Conservation (phyloP, 305 asterid genomes). For the Coffea humblotiana region DNA sequence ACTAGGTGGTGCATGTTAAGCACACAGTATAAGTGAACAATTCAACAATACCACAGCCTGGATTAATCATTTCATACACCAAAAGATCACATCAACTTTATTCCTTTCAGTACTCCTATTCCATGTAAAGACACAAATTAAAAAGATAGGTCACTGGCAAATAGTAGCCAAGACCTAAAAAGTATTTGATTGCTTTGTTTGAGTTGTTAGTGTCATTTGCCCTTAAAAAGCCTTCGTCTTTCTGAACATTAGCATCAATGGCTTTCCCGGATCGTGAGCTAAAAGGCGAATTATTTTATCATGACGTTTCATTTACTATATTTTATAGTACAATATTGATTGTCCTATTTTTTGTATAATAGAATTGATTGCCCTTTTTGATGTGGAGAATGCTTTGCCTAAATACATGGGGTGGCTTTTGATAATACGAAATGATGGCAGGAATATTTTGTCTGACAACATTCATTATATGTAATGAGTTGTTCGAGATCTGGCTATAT, state of each 20-base stretch:
- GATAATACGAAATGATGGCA: constrained; percentile 37
- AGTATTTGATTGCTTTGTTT: constrained; percentile 12
- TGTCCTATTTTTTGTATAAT: not conserved
- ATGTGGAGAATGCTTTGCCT: constrained; percentile 29
- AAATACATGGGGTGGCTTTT: constrained; percentile 40
- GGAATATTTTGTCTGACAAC: constrained; percentile 10
- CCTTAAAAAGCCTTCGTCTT: constrained; percentile 25
- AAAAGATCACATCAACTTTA: not conserved
- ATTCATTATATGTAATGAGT: not conserved
- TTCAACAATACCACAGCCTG: not conserved
- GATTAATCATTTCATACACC: not conserved
- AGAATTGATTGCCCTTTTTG: not conserved
- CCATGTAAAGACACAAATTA: not conserved
- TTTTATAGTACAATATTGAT: not conserved
- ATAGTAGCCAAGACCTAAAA: not conserved
- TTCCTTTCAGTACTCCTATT: not conserved
- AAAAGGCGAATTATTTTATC: not conserved
- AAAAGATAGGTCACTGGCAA: not conserved
- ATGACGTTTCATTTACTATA: not conserved
- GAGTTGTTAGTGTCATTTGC: constrained; percentile 28
- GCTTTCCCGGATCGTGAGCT: constrained; percentile 15
- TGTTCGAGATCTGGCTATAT: not conserved
- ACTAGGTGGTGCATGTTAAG: not conserved
- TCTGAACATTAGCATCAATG: constrained; percentile 20
- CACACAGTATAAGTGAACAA: not conserved